Evolutionary conservation across 768 basidiomycete species (phyloP), one percentile per base, ranked within the genome.

Genomic region (Amanita jacksonii): DNA sequence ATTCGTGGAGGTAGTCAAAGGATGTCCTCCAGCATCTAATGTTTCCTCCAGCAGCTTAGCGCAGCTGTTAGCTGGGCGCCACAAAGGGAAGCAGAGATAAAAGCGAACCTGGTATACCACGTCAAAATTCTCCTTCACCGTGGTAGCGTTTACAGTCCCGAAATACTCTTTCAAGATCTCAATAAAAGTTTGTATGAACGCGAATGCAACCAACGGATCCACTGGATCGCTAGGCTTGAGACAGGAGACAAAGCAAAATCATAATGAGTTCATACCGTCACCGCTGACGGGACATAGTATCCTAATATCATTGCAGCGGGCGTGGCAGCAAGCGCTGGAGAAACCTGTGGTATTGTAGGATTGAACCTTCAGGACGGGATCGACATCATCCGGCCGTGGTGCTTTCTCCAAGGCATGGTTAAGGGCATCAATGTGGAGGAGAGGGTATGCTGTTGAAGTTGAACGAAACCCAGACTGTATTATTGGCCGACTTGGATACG

Each of bases 21-120:
- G 92, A 57, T 92, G 83, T 0, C 93, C 92, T 8, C 89, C 85
- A 7, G 90, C 80, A 57, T 94, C 92, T 20, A 98, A 66, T n/a
- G 88, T 92, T 63, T 98, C 93, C 64, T 94, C 93, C 23, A 96
- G 73, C 13, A 98, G 76, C 87, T n/a, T n/a, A n/a, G n/a, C n/a
- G n/a, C n/a, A n/a, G n/a, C n/a, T n/a, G n/a, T n/a, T n/a, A n/a
- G n/a, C n/a, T n/a, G n/a, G n/a, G n/a, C n/a, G n/a, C n/a, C n/a
- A n/a, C n/a, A n/a, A n/a, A n/a, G n/a, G n/a, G n/a, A n/a, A 35
- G n/a, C 1, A 40, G 15, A 12, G 16, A 19, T 3, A 27, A 49
- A 28, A 28, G 74, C 19, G 50, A 18, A 86, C 90, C 70, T 94
- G 92, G 56, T 97, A 94, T 5, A 96, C 91, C 19, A 89, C 77